Base-by-base conservation (phyloP, 768 basidiomycete species). In the Paxillus rubicundulus region DNA sequence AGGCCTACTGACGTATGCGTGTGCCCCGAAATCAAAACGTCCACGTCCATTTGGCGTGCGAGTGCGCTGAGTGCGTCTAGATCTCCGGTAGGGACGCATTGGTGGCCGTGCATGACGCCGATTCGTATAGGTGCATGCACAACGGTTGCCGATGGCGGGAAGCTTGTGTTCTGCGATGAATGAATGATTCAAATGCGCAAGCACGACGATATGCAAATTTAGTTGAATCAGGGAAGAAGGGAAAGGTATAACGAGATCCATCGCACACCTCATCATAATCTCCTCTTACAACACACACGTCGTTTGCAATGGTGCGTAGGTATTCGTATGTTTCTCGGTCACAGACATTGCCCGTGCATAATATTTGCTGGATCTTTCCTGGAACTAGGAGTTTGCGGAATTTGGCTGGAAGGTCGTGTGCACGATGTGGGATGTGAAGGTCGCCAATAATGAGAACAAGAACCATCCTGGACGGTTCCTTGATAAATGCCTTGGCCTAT, bases 311-410 rank as follows among this genome's bases (percentile, higher is more conserved):
- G 13, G 91, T 93, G 58, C 92, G 79, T 20, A 99, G 78, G 75
- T 97, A 98, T 61, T 98, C 97, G 70, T 89, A 94, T 7, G 97
- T 98, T 72, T 98, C 96, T 63, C 87, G 86, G 74, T 99, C 97
- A 70, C 92, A 95, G 20, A 98, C 87, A 67, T 98, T 98, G 43
- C 97, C 97, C 0, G 96, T 98, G 69, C 93, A 97, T 21, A 98
- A 77, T 53, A 98, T 97, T 70, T 98, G 96, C 56, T 95, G 92
- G 41, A 99, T 98, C 71, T 99, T 99, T 18, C 97, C 97, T 17
- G 90, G 90, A 5, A 92, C 86, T 47, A 99, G 78, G 1, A 98
- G 85, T 65, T 98, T 97, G 76, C 96, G 95, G 75, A 99, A 99
- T 73, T 98, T 98, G 13, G 84, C 76, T 0, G 97, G 95, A 9